Base-by-base conservation (phyloP, 345 rosid species). In the Excoecaria agallocha region DNA sequence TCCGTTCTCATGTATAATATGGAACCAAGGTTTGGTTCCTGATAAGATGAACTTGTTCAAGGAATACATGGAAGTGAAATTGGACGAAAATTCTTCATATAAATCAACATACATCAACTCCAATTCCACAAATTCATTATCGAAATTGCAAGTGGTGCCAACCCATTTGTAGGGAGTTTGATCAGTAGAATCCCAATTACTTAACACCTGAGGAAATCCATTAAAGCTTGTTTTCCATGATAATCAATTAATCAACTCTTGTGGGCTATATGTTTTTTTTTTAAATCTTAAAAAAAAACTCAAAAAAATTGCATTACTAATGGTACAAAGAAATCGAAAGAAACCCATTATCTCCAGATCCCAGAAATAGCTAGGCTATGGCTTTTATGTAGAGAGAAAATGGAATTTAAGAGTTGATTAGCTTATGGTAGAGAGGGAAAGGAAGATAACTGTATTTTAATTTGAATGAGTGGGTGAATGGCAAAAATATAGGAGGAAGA, bases 311-410 rank as follows among this genome's bases (percentile, higher is more conserved):
- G n/a, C n/a, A n/a, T n/a, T n/a, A n/a, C n/a, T n/a, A n/a, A n/a
- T n/a, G n/a, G n/a, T n/a, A n/a, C n/a, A n/a, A 85, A 78, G 55
- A 56, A 83, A 77, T 68, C 5, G 78, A 71, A 82, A 83, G 79
- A 78, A 78, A 68, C 86, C 84, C 90, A 82, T 88, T 86, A 85
- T 86, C 91, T 83, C 88, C 81, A 90, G 93, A 89, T 89, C 93
- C 91, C 84, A 89, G 93, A 86, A 85, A 86, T 89, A 89, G 88
- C 88, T 86, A 82, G 87, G 87, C 90, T 90, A 89, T 81, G 84
- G 80, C 76, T 89, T 77, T 76, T 77, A 78, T 76, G 82, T 84
- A 72, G 79, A 77, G 85, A 82, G 79, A 75, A n/a, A 80, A 76
- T 79, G 85, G 90, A 83, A 83, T 78, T 80, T 87, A 77, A 59